These are phyloP conservation scores for Sporothrix brasiliensis DNA, from an alignment of 2,329 filamentous ascomycete genomes.

Conservation along the genomic window DNA sequence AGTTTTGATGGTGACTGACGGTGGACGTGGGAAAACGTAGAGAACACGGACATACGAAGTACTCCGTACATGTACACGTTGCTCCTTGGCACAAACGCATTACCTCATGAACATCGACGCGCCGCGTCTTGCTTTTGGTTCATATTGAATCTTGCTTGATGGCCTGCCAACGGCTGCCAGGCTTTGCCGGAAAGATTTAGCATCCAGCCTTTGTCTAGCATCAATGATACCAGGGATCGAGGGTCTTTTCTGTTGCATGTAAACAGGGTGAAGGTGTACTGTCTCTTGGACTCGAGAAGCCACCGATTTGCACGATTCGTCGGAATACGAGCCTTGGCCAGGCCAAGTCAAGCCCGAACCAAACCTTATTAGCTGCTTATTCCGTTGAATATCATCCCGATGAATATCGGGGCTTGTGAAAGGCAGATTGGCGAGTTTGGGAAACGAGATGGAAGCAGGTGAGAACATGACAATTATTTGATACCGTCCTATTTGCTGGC, in stretches of 20 bases:
- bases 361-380: background rate
- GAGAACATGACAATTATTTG: background rate
- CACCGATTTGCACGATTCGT: background rate
- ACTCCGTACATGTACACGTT: too few species aligned
- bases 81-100: too few species aligned
- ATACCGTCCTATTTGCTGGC: background rate
- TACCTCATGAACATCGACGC: too few species aligned
- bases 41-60: too few species aligned
- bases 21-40: too few species aligned
- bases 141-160: background rate
- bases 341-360: background rate
- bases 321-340: constrained; percentile 4
- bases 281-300: background rate
- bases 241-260: background rate
- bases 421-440: background rate
- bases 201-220: too few species aligned
- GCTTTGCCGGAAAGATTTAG: background rate
- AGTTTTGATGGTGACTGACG: too few species aligned
- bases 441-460: background rate
- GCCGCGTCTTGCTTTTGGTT: too few species aligned
- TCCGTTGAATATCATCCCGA: too few species aligned
- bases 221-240: background rate
- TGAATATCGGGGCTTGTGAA: background rate
- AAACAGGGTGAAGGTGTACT: background rate
- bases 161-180: background rate